Conservation (phyloP, 2,329 filamentous ascomycete genomes). For the Endoconidiophora polonica region DNA sequence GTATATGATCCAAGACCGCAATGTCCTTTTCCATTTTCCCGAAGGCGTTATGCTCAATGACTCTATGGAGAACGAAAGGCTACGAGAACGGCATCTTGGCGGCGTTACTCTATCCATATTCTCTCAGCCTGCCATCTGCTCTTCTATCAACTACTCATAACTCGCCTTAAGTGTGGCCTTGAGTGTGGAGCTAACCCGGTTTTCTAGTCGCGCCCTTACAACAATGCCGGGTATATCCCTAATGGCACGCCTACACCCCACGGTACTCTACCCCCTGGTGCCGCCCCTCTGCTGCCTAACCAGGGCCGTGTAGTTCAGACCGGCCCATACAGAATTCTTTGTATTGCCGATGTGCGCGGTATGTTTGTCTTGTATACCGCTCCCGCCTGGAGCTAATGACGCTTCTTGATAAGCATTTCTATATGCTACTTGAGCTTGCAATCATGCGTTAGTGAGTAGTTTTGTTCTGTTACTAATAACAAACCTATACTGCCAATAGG, state of each 20-base stretch:
- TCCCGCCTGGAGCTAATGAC: too few species aligned
- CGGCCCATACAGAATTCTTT: constrained; percentile 49
- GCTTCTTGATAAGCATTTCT: too few species aligned
- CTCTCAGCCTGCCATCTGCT: too few species aligned
- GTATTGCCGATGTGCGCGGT: constrained; percentile 60
- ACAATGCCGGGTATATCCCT: constrained; percentile 41
- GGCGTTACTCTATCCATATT: too few species aligned
- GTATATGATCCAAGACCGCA: too few species aligned
- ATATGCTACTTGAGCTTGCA: background rate
- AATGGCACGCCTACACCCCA: constrained; percentile 36
- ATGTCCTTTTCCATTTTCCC: too few species aligned
- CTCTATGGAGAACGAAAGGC: too few species aligned
- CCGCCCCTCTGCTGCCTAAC: constrained; percentile 48
- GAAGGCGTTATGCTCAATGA: too few species aligned
- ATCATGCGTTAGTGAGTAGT: background rate
- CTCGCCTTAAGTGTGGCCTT: too few species aligned
- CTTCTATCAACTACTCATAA: too few species aligned
- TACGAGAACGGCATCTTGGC: too few species aligned
- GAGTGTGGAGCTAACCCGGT: too few species aligned
- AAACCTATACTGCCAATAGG: constrained; percentile 33
- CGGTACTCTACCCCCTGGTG: constrained; percentile 30
- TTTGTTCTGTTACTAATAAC: constrained; percentile 13
- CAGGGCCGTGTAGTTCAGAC: constrained; percentile 50
- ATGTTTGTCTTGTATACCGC: constrained; percentile 15
- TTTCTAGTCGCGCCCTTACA: constrained; percentile 27